A percentile compares a stretch with the other conserved stretches of the same genome.
phyloP scores from a whole-genome alignment of 495 filamentous ascomycete species.

The Aspergillus nanangensis region DNA sequence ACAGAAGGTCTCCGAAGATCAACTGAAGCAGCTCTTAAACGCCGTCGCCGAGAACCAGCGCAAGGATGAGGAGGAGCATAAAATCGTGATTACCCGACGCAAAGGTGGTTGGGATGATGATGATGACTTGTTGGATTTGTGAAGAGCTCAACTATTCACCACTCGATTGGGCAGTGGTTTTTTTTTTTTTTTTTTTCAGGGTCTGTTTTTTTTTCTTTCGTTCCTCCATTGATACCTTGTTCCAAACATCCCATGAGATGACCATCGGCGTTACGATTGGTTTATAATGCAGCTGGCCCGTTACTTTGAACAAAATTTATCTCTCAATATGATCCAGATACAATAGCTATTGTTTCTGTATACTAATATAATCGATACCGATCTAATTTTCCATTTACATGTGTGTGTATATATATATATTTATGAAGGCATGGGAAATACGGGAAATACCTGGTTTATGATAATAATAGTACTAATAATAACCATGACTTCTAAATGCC shows the following conservation, averaged over 20 bases:
- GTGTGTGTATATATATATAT: no score
- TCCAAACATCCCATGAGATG: not conserved
- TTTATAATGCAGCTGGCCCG: not conserved
- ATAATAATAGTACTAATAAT: no score
- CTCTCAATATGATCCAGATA: not conserved
- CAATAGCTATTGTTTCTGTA: not conserved
- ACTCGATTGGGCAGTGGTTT: no score
- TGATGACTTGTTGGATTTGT: constrained; percentile 72
- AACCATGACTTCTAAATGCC: no score
- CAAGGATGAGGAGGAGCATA: constrained; percentile 59
- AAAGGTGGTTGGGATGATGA: constrained; percentile 87
- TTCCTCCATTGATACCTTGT: constrained; percentile 5
- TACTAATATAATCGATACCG: no score
- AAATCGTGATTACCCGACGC: constrained; percentile 78
- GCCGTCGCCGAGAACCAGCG: constrained; percentile 71
- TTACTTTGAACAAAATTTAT: not conserved
- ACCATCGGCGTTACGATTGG: constrained; percentile 1
- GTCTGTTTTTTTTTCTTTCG: no score
- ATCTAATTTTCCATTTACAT: no score
- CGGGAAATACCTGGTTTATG: no score
- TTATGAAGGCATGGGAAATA: no score
- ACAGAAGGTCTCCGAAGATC: constrained; percentile 82
- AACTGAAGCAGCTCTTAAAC: constrained; percentile 85
- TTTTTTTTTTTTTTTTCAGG: no score
- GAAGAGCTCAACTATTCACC: constrained; percentile 1